Conservation (phyloP, 768 basidiomycete species). For the Rhizopogon roseolus region DNA sequence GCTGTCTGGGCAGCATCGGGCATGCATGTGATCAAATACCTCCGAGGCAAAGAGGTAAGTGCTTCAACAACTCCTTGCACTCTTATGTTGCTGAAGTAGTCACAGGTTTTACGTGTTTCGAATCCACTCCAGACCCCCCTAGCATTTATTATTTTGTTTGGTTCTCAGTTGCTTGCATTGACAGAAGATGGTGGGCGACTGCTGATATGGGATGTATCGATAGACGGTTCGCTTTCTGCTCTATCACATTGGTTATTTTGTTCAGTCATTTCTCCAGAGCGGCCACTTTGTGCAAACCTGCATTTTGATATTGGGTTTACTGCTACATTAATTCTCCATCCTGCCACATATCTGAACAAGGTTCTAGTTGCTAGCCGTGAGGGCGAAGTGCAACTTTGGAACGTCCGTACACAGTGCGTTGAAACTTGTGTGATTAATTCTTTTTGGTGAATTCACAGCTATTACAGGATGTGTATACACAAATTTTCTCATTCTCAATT, state of each 20-base stretch:
- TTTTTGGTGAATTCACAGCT: not conserved
- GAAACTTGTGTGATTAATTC: not conserved
- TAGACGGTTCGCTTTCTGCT: constrained; percentile 42
- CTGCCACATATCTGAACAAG: constrained; percentile 96
- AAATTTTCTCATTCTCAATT: constrained; percentile 59
- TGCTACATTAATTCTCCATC: constrained; percentile 84
- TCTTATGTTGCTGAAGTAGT: constrained; percentile 4
- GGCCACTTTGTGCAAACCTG: constrained; percentile 45
- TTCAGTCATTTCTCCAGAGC: constrained; percentile 12
- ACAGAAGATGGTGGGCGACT: constrained; percentile 75
- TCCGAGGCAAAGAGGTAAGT: constrained; percentile 82
- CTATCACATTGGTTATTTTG: not conserved
- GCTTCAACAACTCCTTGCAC: not conserved
- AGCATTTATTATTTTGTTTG: constrained; percentile 72
- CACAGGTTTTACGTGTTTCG: constrained; percentile 45
- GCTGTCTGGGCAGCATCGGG: constrained; percentile 81
- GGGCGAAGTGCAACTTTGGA: constrained; percentile 91
- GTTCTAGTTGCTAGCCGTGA: constrained; percentile 78
- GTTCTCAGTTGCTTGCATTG: constrained; percentile 73
- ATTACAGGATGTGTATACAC: constrained; percentile 72
- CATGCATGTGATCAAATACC: constrained; percentile 64
- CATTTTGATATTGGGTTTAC: constrained; percentile 81
- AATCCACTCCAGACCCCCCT: constrained; percentile 64
- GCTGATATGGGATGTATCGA: constrained; percentile 70
- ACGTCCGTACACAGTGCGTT: constrained; percentile 74